These are phyloP conservation scores for Termitomyces heimii DNA, from an alignment of 768 basidiomycete genomes.

Conservation along the genomic window DNA sequence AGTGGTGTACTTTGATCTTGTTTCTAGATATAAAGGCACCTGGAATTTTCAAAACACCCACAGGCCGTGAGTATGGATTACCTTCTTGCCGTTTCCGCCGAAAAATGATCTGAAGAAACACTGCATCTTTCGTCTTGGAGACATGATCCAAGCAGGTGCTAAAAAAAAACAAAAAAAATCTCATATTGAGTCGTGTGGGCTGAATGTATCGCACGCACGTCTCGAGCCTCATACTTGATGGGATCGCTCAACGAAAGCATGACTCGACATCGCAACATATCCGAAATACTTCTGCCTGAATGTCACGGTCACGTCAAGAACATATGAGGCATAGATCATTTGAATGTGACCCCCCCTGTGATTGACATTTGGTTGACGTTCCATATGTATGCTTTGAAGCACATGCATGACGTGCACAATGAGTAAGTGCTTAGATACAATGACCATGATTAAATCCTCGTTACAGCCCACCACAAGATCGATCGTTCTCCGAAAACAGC, in stretches of 20 bases:
- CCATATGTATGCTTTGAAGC: neutral
- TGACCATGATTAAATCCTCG: neutral
- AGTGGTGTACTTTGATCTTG: neutral
- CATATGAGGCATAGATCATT: neutral
- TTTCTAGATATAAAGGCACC: neutral
- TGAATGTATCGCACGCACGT: neutral
- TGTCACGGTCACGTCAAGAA: neutral
- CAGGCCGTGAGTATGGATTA: too few species aligned
- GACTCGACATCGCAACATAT: neutral
- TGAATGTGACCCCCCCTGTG: neutral
- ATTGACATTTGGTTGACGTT: neutral
- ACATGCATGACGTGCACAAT: neutral
- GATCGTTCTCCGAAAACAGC: neutral
- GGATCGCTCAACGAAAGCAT: conserved; percentile 7
- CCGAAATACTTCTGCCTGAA: neutral
- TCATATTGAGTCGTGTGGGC: conserved; percentile 2
- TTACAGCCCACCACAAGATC: conserved; percentile 11
- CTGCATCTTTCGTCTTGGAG: neutral
- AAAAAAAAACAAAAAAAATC: neutral
- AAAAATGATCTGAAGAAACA: conserved; percentile 3
- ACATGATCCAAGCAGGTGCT: neutral
- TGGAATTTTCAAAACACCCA: too few species aligned
- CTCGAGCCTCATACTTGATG: neutral
- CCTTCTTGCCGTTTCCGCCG: neutral
- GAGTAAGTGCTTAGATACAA: neutral